Base-by-base conservation (phyloP, 441 rosid species). In the Populus trichocarpa region DNA sequence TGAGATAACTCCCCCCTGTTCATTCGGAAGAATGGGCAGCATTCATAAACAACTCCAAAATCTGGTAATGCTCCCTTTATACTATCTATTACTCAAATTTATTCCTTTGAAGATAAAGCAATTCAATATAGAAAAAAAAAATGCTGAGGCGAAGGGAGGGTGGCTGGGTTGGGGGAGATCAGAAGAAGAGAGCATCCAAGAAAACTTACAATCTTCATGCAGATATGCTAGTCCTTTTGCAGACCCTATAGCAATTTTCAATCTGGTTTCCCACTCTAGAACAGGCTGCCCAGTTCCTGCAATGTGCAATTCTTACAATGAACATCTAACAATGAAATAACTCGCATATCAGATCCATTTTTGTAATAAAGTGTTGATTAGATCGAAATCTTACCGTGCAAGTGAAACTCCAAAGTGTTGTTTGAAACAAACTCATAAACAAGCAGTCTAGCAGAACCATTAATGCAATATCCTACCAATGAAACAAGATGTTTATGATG, bases 401-500 rank as follows among this genome's bases (percentile, higher is more conserved):
- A 87, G 75, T 93, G 99, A 81, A 93, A 93, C 77, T 93, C 93
- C 80, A 95, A 30, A 28, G 92, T 92, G 85, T 87, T 87, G 82
- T 95, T 95, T 0, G 98, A 89, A 78, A 95, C 96, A 82, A 95
- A 95, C 88, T 95, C 99, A 73, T 95, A 95, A 61, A 92, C 96
- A 74, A 95, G 96, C 86, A 95, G 79, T 82, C 98, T 89, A 77
- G 88, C 85, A 32, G 69, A 50, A 61, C 91, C 94, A 9, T 89
- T 66, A 2, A 87, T 95, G 87, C 97, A 95, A 80, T 93, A 91
- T 28, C 99, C 99, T 32, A 90, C 91, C 81, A 95, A 82, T 10
- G 99, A 87, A 72, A 95, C 99, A 28, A 95, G 89, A 89, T 95
- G 98, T 82, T 84, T 95, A 80, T 93, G 99, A 77, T 95, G 99